Percentiles rank a stretch among this genome's conserved stretches.
Evolutionary conservation across 139 green algal species (phyloP).

Genomic region (Haematococcus lacustris): DNA sequence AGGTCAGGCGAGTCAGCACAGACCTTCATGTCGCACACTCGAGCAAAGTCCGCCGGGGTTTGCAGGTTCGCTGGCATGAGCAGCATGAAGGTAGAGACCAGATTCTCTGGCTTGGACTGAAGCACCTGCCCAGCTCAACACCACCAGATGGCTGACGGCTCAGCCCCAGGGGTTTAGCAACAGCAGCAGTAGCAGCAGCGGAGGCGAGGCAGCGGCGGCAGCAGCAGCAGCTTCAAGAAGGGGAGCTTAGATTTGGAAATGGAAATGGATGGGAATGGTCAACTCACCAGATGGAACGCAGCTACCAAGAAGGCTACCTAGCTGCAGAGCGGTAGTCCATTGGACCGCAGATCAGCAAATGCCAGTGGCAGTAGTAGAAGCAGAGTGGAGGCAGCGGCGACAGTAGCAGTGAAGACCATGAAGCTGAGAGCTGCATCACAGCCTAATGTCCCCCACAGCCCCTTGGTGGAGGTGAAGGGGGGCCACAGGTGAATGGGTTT

Average conservation of each 20-base stretch:
- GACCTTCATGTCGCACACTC: conserved; percentile 56
- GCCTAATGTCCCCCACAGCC: too few relatives aligned
- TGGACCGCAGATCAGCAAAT: too few relatives aligned
- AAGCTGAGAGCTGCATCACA: too few relatives aligned
- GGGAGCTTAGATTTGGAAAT: not conserved
- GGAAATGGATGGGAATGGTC: not conserved
- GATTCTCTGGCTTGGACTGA: conserved; percentile 47
- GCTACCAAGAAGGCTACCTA: not conserved
- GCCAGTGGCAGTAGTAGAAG: too few relatives aligned
- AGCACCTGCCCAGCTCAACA: conserved; percentile 22
- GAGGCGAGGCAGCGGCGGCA: too few relatives aligned
- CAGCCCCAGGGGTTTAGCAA: not conserved
- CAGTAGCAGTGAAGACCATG: too few relatives aligned
- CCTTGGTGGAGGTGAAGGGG: too few relatives aligned
- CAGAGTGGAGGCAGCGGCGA: too few relatives aligned
- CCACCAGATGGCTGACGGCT: too few relatives aligned
- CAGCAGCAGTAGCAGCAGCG: not conserved
- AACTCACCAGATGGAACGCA: not conserved
- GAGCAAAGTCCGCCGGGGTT: conserved; percentile 29
- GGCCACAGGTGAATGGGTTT: too few relatives aligned
- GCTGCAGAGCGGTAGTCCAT: not conserved
- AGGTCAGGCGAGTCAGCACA: not conserved
- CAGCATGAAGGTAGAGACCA: conserved; percentile 55
- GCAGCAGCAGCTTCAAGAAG: not conserved
- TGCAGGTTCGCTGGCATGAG: conserved; percentile 45